Conservation (phyloP, 1,284 basidiomycete genomes). For the Ganoderma sinense region DNA sequence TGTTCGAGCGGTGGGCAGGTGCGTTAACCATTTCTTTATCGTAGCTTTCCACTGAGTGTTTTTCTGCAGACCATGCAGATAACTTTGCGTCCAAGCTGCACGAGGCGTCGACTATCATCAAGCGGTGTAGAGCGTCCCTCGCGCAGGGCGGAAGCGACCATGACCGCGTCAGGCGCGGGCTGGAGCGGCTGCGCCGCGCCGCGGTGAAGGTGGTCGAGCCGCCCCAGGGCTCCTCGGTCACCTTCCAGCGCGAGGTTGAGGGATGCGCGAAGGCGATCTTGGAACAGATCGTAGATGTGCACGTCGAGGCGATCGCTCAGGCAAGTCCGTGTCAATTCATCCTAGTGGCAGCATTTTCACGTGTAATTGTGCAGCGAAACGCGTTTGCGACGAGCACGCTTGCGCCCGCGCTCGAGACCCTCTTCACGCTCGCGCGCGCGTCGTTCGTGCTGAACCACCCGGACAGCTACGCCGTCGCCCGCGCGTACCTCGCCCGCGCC, state of each 20-base stretch:
- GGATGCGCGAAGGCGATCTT: constrained; percentile 33
- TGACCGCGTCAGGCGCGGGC: constrained; percentile 61
- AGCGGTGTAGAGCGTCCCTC: constrained; percentile 19
- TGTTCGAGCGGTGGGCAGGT: constrained; percentile 43
- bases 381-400: constrained; percentile 45
- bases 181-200: constrained; percentile 65
- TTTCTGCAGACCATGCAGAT: constrained; percentile 19
- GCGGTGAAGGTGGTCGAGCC: constrained; percentile 55
- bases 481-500: constrained; percentile 57
- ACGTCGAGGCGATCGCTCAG: constrained; percentile 38
- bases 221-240: constrained; percentile 7
- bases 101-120: constrained; percentile 18
- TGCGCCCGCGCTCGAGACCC: constrained; percentile 63
- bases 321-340: background rate
- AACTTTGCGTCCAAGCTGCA: constrained; percentile 23
- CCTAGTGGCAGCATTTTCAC: background rate
- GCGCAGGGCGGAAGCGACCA: constrained; percentile 31
- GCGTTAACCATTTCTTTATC: constrained; percentile 3
- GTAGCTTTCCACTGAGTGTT: background rate
- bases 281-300: constrained; percentile 41
- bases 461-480: constrained; percentile 57
- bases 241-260: constrained; percentile 21
- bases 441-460: constrained; percentile 53
- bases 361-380: constrained; percentile 31
- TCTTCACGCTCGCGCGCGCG: constrained; percentile 65